These are phyloP conservation scores for Mycena metata DNA, from an alignment of 768 basidiomycete genomes.

Conservation along the genomic window DNA sequence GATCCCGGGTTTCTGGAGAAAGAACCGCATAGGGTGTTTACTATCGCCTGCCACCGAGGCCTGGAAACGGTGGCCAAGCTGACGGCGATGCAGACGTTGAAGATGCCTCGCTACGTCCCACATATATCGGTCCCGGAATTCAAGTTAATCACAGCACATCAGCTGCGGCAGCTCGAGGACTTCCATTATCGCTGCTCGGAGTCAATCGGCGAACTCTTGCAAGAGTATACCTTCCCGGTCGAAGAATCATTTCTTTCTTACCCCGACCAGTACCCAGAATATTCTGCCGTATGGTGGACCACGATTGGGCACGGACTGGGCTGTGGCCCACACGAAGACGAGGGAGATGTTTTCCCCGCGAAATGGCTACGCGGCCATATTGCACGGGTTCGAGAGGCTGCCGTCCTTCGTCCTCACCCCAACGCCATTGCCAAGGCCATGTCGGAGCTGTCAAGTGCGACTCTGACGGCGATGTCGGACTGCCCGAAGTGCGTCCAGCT, in stretches of 20 bases:
- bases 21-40: conserved; percentile 40
- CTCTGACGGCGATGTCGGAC: too few species aligned
- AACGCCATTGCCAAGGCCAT: too few species aligned
- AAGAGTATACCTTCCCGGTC: background rate
- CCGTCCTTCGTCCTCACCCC: background rate
- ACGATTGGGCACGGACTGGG: background rate
- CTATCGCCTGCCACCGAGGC: conserved; percentile 41
- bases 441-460: too few species aligned
- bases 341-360: background rate
- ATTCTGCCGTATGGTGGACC: conserved; percentile 1
- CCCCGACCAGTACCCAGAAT: background rate
- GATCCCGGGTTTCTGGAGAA: conserved; percentile 23
- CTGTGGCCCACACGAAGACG: background rate
- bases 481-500: too few species aligned
- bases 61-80: conserved; percentile 29
- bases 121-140: conserved; percentile 7
- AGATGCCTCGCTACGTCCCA: background rate
- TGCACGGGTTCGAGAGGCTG: background rate
- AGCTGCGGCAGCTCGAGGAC: conserved; percentile 9
- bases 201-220: background rate
- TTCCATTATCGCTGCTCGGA: conserved; percentile 12
- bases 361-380: conserved; percentile 21
- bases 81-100: conserved; percentile 29
- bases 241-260: background rate
- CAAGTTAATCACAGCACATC: conserved; percentile 16